Conservation (phyloP, 2,329 filamentous ascomycete species). For the Elsinoe necatrix region DNA sequence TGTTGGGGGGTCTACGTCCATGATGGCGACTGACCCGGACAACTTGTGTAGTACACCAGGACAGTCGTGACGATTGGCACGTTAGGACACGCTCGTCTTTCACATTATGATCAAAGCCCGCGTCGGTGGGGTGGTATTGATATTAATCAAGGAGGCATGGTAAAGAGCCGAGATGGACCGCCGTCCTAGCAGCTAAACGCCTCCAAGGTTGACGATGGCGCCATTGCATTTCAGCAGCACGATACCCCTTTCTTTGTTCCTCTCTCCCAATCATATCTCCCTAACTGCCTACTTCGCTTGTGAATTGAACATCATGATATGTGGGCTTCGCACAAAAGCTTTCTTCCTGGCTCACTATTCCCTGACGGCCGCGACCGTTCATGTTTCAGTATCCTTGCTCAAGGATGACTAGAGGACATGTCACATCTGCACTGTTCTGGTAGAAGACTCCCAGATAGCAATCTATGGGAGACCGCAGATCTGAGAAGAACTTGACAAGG, state of each 20-base stretch:
- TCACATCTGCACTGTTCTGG: not conserved
- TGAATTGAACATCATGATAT: not conserved
- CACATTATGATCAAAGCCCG: no score
- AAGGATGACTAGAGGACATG: not conserved
- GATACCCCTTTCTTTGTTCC: not conserved
- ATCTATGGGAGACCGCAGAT: not conserved
- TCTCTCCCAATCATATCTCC: not conserved
- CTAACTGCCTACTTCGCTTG: no score
- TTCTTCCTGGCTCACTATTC: not conserved
- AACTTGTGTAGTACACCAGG: no score
- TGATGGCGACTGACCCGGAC: not conserved
- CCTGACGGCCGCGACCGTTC: not conserved
- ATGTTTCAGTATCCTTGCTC: not conserved
- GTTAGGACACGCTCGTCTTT: no score
- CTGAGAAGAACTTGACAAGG: not conserved
- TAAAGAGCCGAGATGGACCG: no score
- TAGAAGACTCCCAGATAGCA: not conserved
- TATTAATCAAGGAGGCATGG: no score
- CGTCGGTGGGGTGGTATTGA: no score
- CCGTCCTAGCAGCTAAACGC: not conserved
- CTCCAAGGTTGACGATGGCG: not conserved
- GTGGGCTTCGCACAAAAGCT: not conserved
- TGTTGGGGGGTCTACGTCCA: constrained; percentile 12
- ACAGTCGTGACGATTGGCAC: no score
- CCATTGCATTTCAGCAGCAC: not conserved